Percentiles rank a stretch among this genome's conserved stretches.
These are phyloP conservation scores for Coelastrella sp. DNA, from an alignment of 139 green algal species.

Conservation along the genomic window DNA sequence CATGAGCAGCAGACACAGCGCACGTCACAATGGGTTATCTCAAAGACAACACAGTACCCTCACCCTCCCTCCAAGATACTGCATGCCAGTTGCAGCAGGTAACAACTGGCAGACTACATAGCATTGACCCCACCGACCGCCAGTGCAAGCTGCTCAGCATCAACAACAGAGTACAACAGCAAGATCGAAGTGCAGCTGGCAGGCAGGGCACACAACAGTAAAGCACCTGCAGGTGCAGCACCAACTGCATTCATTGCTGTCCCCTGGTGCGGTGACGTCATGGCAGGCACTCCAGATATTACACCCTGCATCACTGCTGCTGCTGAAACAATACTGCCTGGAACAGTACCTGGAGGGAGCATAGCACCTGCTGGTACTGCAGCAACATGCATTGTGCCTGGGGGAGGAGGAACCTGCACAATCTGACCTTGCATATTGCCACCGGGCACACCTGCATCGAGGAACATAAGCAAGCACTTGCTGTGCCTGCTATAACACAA, in stretches of 20 bases:
- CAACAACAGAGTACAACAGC: no score
- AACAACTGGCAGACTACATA: background rate
- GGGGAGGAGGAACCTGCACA: conserved; percentile 7
- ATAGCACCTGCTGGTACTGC: conserved; percentile 19
- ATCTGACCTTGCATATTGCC: background rate
- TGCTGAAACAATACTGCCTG: conserved; percentile 15
- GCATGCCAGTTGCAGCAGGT: no score
- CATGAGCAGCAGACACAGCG: background rate
- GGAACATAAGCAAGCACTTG: background rate
- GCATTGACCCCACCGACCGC: no score
- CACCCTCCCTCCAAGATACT: no score
- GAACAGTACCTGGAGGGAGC: background rate
- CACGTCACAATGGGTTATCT: no score
- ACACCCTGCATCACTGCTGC: conserved; percentile 4
- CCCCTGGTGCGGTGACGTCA: background rate
- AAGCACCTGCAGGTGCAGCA: conserved; percentile 1
- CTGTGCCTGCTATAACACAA: background rate
- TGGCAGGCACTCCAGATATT: background rate
- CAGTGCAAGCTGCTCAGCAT: background rate
- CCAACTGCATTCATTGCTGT: background rate
- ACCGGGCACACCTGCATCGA: background rate
- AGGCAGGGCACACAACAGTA: no score
- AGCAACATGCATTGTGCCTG: conserved; percentile 15
- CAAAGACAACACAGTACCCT: no score
- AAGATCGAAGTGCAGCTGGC: no score